Base-by-base conservation (phyloP, 148 eudicot genomes). In the Pharnaceum exiguum region DNA sequence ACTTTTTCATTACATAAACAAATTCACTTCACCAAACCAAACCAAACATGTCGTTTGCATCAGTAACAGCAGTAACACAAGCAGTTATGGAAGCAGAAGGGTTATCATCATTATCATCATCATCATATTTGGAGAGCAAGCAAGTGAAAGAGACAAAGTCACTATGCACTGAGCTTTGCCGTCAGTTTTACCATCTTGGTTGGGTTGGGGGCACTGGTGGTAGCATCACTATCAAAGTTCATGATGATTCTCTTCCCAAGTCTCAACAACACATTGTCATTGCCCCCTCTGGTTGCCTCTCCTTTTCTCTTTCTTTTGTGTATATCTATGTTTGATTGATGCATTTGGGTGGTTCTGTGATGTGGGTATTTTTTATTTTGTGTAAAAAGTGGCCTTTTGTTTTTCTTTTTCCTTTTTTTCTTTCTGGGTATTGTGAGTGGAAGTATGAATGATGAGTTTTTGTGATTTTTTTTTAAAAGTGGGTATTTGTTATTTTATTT, bases 121-220 rank as follows among this genome's bases (percentile, higher is more conserved):
- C 79, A 62, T 90, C 83, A 3, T 88, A 88, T 24, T 48, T 88
- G 5, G 95, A 88, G 37, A 68, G 91, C 72, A 69, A 67, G 18
- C 75, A 56, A 12, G 96, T 93, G 25, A 50, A 24, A 42, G 95
- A 93, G 60, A 75, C 96, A 0, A 88, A 82, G 72, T 71, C 70
- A 10, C 53, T 93, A 28, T 76, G 83, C 42, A 42, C 96, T 13
- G 99, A 93, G 55, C 88, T 93, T 17, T 93, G 99, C 71, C 95
- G 96, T 35, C 96, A 75, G 11, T 93, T 93, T 49, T 93, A 93
- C 79, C 70, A 60, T 40, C 89, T 83, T 18, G 96, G 99, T 43
- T 93, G 99, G 99, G 99, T 93, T 38, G 84, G 90, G 39, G 99
- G 99, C 37, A 93, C 99, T 24, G 96, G 99, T 26, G 99, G 99